Percentiles rank a stretch among this genome's conserved stretches.
These are phyloP conservation scores for Chaetomium cochliodes DNA, from an alignment of 495 filamentous ascomycete genomes.

Conservation along the genomic window DNA sequence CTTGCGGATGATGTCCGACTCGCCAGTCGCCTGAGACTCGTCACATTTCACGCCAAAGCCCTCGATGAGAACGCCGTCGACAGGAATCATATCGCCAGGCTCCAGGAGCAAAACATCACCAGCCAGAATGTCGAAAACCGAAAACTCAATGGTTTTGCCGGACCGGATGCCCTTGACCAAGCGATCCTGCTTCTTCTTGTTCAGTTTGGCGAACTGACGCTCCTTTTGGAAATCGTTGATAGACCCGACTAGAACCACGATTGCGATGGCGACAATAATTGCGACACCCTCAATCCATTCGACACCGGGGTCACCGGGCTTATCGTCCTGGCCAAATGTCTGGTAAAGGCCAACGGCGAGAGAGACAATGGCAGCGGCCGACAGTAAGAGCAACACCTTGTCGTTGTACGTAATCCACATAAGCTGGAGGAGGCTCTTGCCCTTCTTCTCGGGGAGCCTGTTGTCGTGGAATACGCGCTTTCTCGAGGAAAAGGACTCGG, in stretches of 20 bases:
- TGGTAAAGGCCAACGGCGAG: slow-evolving; percentile 73
- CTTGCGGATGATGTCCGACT: slow-evolving; percentile 79
- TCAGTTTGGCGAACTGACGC: slow-evolving; percentile 74
- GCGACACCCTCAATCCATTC: slow-evolving; percentile 83
- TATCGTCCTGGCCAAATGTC: slow-evolving; percentile 47
- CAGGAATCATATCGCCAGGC: slow-evolving; percentile 72
- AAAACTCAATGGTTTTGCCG: slow-evolving; percentile 68
- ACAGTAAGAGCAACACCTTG: slow-evolving; percentile 75
- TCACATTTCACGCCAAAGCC: slow-evolving; percentile 77
- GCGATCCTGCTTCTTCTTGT: slow-evolving; percentile 77
- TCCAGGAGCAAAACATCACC: slow-evolving; percentile 73
- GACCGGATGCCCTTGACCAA: slow-evolving; percentile 74
- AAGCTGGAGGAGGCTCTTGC: slow-evolving; percentile 66
- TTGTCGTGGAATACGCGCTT: slow-evolving; percentile 72
- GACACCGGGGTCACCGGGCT: slow-evolving; percentile 48
- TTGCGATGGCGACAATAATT: slow-evolving; percentile 72
- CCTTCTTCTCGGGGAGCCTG: slow-evolving; percentile 68
- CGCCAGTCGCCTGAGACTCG: slow-evolving; percentile 80
- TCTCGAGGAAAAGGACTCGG: slow-evolving; percentile 57
- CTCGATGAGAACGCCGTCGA: slow-evolving; percentile 70
- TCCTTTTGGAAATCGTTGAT: slow-evolving; percentile 79
- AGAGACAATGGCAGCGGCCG: slow-evolving; percentile 69
- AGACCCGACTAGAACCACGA: slow-evolving; percentile 72
- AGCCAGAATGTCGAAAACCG: slow-evolving; percentile 67
- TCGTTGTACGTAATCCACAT: slow-evolving; percentile 89